Percentiles rank a stretch among this genome's conserved stretches.
phyloP scores from a whole-genome alignment of 2,329 filamentous ascomycete species.

The Exophiala dermatitidis region DNA sequence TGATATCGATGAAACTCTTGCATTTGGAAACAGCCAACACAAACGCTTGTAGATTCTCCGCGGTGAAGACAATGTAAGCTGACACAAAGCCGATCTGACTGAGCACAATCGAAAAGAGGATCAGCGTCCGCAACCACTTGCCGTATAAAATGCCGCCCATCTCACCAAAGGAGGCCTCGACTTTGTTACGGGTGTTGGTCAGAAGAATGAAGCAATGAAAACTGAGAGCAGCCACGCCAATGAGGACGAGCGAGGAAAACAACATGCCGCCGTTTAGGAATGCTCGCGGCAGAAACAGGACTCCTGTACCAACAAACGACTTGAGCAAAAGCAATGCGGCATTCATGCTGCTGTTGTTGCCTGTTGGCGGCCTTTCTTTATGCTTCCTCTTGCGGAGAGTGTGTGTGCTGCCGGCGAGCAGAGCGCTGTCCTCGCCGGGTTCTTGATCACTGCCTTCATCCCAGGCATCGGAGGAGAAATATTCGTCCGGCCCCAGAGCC shows the following conservation, averaged over 20 bases:
- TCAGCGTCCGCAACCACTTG: constrained; percentile 78
- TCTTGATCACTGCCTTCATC: constrained; percentile 58
- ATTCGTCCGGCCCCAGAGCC: constrained; percentile 76
- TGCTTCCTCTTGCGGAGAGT: constrained; percentile 66
- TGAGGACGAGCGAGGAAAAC: constrained; percentile 86
- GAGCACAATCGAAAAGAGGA: constrained; percentile 85
- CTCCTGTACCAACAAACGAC: constrained; percentile 94
- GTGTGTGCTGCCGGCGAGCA: constrained; percentile 64
- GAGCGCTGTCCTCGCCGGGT: constrained; percentile 77
- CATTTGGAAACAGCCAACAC: constrained; percentile 86
- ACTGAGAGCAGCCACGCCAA: constrained; percentile 75
- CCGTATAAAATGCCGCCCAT: constrained; percentile 91
- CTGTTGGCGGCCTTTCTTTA: constrained; percentile 64
- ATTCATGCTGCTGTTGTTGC: constrained; percentile 69
- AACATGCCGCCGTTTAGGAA: constrained; percentile 97
- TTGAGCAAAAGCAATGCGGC: constrained; percentile 84
- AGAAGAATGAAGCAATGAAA: constrained; percentile 97
- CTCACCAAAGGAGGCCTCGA: constrained; percentile 94
- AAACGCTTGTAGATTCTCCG: constrained; percentile 91
- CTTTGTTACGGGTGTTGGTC: constrained; percentile 73
- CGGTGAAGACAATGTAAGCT: constrained; percentile 94
- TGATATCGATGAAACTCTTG: constrained; percentile 75
- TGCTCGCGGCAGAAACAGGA: constrained; percentile 84
- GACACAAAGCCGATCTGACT: constrained; percentile 93
- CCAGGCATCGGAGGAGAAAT: constrained; percentile 73